These are phyloP conservation scores for Vachellia collinsii DNA, from an alignment of 306 rosid species.

Conservation along the genomic window DNA sequence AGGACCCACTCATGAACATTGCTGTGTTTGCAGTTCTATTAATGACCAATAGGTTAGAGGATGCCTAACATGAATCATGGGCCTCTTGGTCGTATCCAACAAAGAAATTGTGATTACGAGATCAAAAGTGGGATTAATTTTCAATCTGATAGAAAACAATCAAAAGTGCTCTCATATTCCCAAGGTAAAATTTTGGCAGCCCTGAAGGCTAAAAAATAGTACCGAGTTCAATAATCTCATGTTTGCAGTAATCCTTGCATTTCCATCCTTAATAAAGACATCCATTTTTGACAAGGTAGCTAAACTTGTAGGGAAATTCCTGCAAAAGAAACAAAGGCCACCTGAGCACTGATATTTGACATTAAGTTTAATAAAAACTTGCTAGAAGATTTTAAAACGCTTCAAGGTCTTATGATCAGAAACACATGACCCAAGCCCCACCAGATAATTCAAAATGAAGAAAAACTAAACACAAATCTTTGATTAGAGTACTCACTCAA, in stretches of 20 bases:
- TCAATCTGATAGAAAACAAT: conserved; percentile 23
- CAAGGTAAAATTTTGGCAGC: conserved; percentile 13
- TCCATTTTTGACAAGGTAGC: conserved; percentile 89
- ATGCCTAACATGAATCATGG: conserved; percentile 1
- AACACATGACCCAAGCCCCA: conserved; percentile 13
- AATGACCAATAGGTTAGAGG: background rate
- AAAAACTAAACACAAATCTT: conserved; percentile 19
- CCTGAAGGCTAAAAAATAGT: conserved; percentile 33
- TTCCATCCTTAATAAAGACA: conserved; percentile 73
- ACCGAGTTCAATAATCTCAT: conserved; percentile 75
- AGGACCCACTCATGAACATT: conserved; percentile 7
- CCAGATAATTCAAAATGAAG: conserved; percentile 8
- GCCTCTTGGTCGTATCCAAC: background rate
- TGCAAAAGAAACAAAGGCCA: conserved; percentile 43
- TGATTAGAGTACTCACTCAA: conserved; percentile 67
- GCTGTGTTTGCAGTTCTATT: conserved; percentile 5
- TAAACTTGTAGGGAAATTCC: conserved; percentile 84
- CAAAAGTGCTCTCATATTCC: conserved; percentile 25
- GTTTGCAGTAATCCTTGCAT: conserved; percentile 81
- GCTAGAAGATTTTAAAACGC: conserved; percentile 17
- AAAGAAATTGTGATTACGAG: background rate
- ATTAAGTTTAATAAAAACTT: conserved; percentile 25
- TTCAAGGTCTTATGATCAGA: conserved; percentile 15
- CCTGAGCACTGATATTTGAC: conserved; percentile 21
- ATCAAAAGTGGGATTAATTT: conserved; percentile 32